Conservation (phyloP, 371 early-diverging fungal genomes). For the Apophysomyces trapeziformis region DNA sequence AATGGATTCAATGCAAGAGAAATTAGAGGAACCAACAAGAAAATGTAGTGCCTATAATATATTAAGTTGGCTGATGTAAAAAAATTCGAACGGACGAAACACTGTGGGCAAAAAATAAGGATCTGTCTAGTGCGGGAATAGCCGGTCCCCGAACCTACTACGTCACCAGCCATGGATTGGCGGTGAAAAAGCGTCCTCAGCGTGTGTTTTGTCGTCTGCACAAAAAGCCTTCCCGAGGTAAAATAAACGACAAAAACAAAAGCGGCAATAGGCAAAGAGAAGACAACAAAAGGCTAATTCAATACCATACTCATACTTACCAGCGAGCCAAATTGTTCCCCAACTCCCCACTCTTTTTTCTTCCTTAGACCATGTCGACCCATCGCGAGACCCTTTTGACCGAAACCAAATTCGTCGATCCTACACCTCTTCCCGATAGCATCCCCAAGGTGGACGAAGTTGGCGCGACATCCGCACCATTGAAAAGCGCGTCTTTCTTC, state of each 20-base stretch:
- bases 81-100: too few species aligned
- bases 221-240: not conserved
- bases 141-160: too few species aligned
- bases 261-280: not conserved
- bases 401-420: conserved; percentile 65
- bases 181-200: too few species aligned
- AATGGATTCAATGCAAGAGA: too few species aligned
- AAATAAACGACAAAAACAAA: not conserved
- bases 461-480: conserved; percentile 90
- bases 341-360: conserved; percentile 7
- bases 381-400: conserved; percentile 40
- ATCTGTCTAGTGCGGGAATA: too few species aligned
- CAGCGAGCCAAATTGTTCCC: not conserved
- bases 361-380: conserved; percentile 35
- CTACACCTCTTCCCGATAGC: conserved; percentile 73
- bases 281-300: not conserved
- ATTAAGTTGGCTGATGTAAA: too few species aligned
- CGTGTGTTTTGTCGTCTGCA: not conserved
- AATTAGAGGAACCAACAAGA: too few species aligned
- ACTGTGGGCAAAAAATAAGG: too few species aligned
- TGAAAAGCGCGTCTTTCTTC: conserved; percentile 92
- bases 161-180: too few species aligned
- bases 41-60: too few species aligned
- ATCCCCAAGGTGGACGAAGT: conserved; percentile 86
- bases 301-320: not conserved